Evolutionary conservation across 768 basidiomycete species (phyloP), one percentile per base, ranked within the genome.

Genomic region (Kwoniella pini): DNA sequence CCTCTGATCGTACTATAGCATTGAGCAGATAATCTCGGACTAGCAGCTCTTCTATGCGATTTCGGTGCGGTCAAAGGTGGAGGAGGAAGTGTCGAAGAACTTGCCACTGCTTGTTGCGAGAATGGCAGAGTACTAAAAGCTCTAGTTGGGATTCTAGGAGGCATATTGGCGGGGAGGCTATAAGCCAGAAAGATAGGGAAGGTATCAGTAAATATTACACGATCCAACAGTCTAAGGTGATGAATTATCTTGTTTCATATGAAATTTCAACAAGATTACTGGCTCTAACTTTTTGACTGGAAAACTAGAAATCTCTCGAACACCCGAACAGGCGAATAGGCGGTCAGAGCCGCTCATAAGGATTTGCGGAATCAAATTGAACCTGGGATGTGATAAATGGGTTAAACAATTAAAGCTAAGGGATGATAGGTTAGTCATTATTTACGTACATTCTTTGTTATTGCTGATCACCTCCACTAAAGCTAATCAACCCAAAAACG

Each of bases 131-230:
- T 33, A 5, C 62, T 43, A 19, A 70, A 56, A 9, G 62, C 52
- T 56, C 69, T 31, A 5, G 65, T 49, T 27, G 69, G 66, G 45
- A 70, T 13, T 62, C 69, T 59, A 10, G 69, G 69, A 27, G 69
- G 69, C 69, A 70, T 70, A 21, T 11, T 63, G 36, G 9, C 3
- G 31, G 30, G 19, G 5, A 10, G n/a, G 5, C 19, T 19, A 42
- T 19, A 19, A 42, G 11, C 11, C 11, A 42, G 12, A 42, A 19
- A 19, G 6, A 12, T 9, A 5, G 12, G 6, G 6, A 17, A 19
- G 40, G 40, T 42, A 6, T 42, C n/a, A n/a, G n/a, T n/a, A n/a
- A n/a, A n/a, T n/a, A n/a, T n/a, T n/a, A n/a, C n/a, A n/a, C n/a
- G n/a, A n/a, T n/a, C n/a, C n/a, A n/a, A n/a, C n/a, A n/a, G n/a